Evolutionary conservation across 768 basidiomycete genomes (phyloP), one percentile per base, ranked within the genome.

Genomic region (Termitomyces sp.): DNA sequence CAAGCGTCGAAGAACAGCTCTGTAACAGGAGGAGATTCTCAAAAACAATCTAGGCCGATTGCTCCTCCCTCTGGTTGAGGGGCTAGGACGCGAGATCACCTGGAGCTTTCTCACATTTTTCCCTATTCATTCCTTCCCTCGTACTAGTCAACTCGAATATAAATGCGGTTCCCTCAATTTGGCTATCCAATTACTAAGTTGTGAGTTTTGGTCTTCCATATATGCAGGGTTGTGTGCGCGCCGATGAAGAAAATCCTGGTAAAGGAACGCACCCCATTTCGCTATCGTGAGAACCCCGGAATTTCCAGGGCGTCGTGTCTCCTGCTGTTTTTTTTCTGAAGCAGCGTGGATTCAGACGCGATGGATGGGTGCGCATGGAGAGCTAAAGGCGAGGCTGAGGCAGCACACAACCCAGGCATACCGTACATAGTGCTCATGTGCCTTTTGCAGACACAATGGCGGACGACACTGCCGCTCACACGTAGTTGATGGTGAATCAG

Each of bases 41-140:
- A 82, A 91, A 93, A 92, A 93, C 91, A 91, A 81, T 92, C 89
- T 86, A 82, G 85, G 90, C 91, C 85, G 91, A 90, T 81, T 77
- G 89, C 82, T 85, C 78, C 81, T 93, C 91, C 91, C 91, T 69
- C 72, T 82, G 91, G 91, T 93, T 73, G 91, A 93, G 91, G 83
- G 80, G 87, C 75, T 24, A 90, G 87, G 91, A 93, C 77, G 91
- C 90, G 80, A 85, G 91, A 93, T 87, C 86, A 93, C 91, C 91
- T 92, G 88, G 89, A 82, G 88, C 72, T 76, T 72, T 84, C 77
- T 80, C 72, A 89, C 85, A 91, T 77, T 58, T 64, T 18, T 57
- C 61, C 61, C 57, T 50, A 53, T 54, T 49, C 58, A 56, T 52
- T 61, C 61, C 60, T 63, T 24, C 56, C 36, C 58, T 65, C 53